Percentiles rank a stretch among this genome's conserved stretches.
phyloP scores from a whole-genome alignment of 371 early-diverging fungal species.

The Mortierella sp. region DNA sequence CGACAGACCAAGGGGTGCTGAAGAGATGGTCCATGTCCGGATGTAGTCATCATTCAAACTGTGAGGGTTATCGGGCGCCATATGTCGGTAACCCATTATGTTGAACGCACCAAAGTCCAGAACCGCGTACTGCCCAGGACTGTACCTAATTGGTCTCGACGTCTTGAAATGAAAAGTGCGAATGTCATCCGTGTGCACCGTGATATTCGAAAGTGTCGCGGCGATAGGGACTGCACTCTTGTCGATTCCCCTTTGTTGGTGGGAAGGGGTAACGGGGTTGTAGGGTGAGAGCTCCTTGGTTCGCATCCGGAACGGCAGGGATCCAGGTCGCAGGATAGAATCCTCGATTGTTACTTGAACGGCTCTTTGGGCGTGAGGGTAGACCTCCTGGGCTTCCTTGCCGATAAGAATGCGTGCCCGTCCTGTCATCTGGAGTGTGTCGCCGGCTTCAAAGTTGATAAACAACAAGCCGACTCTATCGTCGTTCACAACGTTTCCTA shows the following conservation, averaged over 20 bases:
- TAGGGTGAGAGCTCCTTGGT: constrained; percentile 52
- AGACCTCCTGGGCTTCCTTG: constrained; percentile 25
- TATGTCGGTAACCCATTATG: constrained; percentile 34
- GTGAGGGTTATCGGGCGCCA: constrained; percentile 35
- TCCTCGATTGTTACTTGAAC: constrained; percentile 30
- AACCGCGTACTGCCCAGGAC: constrained; percentile 48
- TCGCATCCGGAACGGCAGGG: constrained; percentile 29
- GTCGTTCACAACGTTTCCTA: constrained; percentile 42
- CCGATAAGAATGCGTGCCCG: constrained; percentile 32
- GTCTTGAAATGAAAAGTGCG: constrained; percentile 32
- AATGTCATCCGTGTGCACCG: constrained; percentile 22
- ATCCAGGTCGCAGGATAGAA: constrained; percentile 10
- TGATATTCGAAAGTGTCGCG: constrained; percentile 30
- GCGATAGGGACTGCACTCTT: background rate
- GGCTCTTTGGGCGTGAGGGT: constrained; percentile 37
- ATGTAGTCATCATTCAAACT: constrained; percentile 52
- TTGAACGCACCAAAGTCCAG: constrained; percentile 41
- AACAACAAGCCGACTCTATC: constrained; percentile 39
- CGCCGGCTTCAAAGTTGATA: constrained; percentile 36
- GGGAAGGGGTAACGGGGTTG: constrained; percentile 23
- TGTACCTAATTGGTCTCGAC: constrained; percentile 17
- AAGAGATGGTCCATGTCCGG: constrained; percentile 54
- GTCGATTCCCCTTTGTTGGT: constrained; percentile 2
- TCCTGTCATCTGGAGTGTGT: constrained; percentile 42
- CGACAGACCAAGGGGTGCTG: constrained; percentile 11